Evolutionary conservation across 345 rosid species (phyloP).

Genomic region (Syzygium aqueum): DNA sequence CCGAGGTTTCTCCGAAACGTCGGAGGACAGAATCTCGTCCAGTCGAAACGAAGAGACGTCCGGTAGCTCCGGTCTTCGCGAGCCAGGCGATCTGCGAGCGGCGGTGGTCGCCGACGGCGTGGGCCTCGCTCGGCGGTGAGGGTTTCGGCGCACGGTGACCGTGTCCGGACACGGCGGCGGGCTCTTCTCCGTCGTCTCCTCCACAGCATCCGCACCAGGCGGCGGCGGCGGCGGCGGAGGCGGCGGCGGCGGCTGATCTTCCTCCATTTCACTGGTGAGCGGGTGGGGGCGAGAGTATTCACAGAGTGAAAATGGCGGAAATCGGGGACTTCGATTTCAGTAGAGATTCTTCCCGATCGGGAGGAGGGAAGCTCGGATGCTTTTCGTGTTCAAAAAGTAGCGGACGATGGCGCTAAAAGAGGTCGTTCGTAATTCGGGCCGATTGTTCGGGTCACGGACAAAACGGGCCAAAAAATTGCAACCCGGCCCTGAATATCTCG

Average conservation of each 20-base stretch:
- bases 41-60: slow-evolving; percentile 50
- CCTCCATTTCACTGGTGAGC: not conserved
- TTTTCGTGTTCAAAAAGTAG: no score
- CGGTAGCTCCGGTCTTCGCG: slow-evolving; percentile 1
- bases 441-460: not conserved
- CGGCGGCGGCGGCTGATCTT: not conserved
- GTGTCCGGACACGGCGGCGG: slow-evolving; percentile 40
- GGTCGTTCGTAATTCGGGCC: not conserved
- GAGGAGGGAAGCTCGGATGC: not conserved
- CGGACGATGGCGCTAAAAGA: not conserved
- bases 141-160: slow-evolving; percentile 64
- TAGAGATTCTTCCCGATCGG: not conserved
- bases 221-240: not conserved
- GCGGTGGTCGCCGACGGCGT: slow-evolving; percentile 26
- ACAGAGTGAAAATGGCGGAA: not conserved
- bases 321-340: not conserved
- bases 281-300: not conserved
- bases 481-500: no score
- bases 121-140: slow-evolving; percentile 63
- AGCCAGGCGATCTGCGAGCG: slow-evolving; percentile 1
- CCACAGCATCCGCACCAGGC: not conserved
- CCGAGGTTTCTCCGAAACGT: slow-evolving; percentile 6
- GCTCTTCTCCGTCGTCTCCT: not conserved
- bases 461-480: not conserved
- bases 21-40: slow-evolving; percentile 45